Evolutionary conservation across 306 rosid genomes (phyloP).

Genomic region (Spatholobus suberectus): DNA sequence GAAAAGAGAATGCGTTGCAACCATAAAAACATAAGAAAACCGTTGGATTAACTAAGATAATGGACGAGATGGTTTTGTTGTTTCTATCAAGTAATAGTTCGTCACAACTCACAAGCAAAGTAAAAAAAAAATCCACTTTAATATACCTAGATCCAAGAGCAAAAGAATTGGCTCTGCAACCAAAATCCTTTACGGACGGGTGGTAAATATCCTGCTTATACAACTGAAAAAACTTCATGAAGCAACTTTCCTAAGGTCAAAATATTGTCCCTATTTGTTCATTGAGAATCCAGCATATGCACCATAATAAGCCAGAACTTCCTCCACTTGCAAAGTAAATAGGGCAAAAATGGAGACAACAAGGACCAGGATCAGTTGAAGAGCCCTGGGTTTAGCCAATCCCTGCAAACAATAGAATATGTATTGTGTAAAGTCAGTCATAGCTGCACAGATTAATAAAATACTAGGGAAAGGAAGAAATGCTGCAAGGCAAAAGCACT

Average conservation of each 20-base stretch:
- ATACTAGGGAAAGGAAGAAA: constrained; percentile 9
- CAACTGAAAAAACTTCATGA: constrained; percentile 18
- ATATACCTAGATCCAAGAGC: constrained; percentile 31
- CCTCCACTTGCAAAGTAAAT: constrained; percentile 36
- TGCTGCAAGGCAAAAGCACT: constrained; percentile 27
- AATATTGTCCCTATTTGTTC: constrained; percentile 33
- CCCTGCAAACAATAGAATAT: constrained; percentile 61
- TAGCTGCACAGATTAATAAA: neutral
- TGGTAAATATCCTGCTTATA: constrained; percentile 38
- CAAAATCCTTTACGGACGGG: constrained; percentile 27
- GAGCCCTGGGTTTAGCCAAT: constrained; percentile 92
- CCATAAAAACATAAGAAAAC: neutral
- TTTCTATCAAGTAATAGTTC: constrained; percentile 16
- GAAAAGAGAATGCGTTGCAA: neutral
- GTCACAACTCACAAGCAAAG: neutral
- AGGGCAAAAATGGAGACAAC: constrained; percentile 25
- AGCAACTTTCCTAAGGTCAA: constrained; percentile 27
- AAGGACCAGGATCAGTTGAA: constrained; percentile 61
- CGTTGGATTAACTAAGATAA: constrained; percentile 7
- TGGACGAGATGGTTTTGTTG: neutral
- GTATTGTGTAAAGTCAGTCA: constrained; percentile 12
- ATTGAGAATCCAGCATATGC: constrained; percentile 39
- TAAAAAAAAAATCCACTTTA: constrained; percentile 7
- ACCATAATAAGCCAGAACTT: constrained; percentile 30
- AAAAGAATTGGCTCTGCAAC: constrained; percentile 10